Percentiles rank a stretch among this genome's conserved stretches.
These are phyloP conservation scores for Colletotrichum sp. DNA, from an alignment of 2,329 filamentous ascomycete genomes.

Conservation along the genomic window DNA sequence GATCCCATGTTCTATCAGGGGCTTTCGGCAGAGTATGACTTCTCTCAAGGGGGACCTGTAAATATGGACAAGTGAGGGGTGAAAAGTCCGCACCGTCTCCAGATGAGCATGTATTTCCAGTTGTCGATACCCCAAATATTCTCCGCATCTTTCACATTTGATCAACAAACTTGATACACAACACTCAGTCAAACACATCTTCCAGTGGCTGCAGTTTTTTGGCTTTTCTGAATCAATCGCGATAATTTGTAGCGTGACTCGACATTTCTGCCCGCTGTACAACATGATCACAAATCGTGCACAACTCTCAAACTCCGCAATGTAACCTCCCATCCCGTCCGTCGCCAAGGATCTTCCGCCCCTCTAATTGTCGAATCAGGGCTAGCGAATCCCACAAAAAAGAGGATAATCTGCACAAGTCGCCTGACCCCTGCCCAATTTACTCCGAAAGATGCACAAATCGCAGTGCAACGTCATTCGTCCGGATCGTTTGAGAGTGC, in stretches of 20 bases:
- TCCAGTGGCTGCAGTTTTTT: background rate
- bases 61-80: background rate
- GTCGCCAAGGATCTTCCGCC: background rate
- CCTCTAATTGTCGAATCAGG: background rate
- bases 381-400: background rate
- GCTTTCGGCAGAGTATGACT: background rate
- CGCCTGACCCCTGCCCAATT: background rate
- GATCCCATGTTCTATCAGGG: conserved; percentile 26
- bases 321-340: background rate
- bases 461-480: background rate
- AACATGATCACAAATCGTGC: background rate
- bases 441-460: background rate
- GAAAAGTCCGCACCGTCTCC: background rate
- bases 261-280: background rate
- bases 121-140: background rate
- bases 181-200: no score
- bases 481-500: background rate
- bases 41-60: conserved; percentile 1
- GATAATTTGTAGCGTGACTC: background rate
- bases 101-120: background rate
- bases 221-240: background rate
- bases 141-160: background rate
- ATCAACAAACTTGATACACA: background rate
- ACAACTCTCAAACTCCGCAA: background rate
- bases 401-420: background rate